Conservation (phyloP, 2,329 filamentous ascomycete genomes). For the Aspergillus proliferans region DNA sequence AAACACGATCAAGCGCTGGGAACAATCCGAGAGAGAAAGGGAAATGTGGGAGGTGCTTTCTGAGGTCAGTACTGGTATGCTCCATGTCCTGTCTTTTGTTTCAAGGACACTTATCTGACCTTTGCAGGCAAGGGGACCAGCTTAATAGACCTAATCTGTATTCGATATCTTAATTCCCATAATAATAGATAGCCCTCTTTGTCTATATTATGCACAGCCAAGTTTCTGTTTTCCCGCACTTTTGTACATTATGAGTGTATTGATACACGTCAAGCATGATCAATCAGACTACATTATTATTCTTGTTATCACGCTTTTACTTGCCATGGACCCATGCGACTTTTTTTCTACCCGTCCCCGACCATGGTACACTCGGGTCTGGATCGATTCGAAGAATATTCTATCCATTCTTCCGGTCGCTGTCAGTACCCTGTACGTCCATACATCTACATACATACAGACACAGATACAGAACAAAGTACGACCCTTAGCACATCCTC, state of each 20-base stretch:
- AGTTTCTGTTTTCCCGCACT: neutral
- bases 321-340: neutral
- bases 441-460: too few relatives aligned
- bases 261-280: too few relatives aligned
- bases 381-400: neutral
- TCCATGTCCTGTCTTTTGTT: too few relatives aligned
- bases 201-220: conserved; percentile 1
- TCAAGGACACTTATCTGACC: neutral
- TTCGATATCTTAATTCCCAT: neutral
- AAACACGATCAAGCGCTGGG: neutral
- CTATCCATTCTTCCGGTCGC: neutral
- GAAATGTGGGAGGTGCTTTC: neutral
- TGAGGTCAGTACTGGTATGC: neutral
- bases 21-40: neutral
- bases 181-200: conserved; percentile 1
- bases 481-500: too few relatives aligned
- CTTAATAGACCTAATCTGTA: neutral
- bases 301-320: neutral
- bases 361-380: neutral
- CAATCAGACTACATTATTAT: neutral
- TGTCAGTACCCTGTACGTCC: too few relatives aligned
- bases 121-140: neutral
- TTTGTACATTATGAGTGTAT: too few relatives aligned
- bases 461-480: too few relatives aligned
- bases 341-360: neutral